phyloP scores from a whole-genome alignment of 768 basidiomycete genomes.

The Rhodocollybia butyracea region DNA sequence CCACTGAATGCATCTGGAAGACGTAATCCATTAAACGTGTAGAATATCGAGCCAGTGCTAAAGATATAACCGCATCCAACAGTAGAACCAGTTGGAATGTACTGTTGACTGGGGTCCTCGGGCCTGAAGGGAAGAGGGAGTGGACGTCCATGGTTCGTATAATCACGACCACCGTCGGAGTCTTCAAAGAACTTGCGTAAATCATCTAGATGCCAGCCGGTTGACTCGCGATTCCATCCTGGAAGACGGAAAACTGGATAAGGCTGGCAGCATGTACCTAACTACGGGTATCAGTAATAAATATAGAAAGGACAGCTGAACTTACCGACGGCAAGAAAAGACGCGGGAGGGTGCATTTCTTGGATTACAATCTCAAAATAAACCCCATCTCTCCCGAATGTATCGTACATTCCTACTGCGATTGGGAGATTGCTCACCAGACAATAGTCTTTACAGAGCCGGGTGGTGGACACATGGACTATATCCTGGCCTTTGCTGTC shows the following conservation, averaged over 20 bases:
- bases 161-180: conserved; percentile 61
- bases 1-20: conserved; percentile 58
- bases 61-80: conserved; percentile 68
- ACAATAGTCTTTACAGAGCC: conserved; percentile 45
- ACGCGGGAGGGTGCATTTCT: conserved; percentile 41
- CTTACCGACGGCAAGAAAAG: conserved; percentile 58
- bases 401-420: conserved; percentile 56
- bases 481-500: conserved; percentile 33
- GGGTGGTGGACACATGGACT: conserved; percentile 38
- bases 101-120: background rate
- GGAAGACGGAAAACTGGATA: conserved; percentile 66
- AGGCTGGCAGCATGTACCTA: conserved; percentile 63
- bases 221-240: conserved; percentile 68
- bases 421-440: conserved; percentile 60
- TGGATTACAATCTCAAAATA: conserved; percentile 63
- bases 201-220: conserved; percentile 67
- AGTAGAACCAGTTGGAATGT: conserved; percentile 40
- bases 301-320: background rate
- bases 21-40: conserved; percentile 58
- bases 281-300: background rate
- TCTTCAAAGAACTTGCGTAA: conserved; percentile 73
- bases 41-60: conserved; percentile 49
- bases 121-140: conserved; percentile 24
- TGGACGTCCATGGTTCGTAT: conserved; percentile 22
- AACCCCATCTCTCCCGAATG: conserved; percentile 48